phyloP scores from a whole-genome alignment of 306 rosid genomes.

The Fagus sylvatica region DNA sequence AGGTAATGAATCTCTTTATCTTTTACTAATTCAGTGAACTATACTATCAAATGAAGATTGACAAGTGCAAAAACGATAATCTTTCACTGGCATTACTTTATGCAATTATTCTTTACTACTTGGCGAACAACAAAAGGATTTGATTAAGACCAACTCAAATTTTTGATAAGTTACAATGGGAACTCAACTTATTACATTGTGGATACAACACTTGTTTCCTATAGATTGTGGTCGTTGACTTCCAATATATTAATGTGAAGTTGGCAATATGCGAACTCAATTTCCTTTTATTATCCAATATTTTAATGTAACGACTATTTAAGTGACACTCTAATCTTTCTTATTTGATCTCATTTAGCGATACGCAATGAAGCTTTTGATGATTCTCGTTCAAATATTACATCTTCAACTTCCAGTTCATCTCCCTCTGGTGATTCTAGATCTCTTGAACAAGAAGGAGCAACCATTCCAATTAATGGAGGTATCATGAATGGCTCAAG shows the following conservation, averaged over 20 bases:
- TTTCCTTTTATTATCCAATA: not conserved
- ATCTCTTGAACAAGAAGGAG: conserved; percentile 63
- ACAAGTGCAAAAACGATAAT: not conserved
- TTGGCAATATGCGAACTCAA: not conserved
- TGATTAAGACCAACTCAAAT: not conserved
- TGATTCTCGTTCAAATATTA: conserved; percentile 60
- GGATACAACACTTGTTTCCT: not conserved
- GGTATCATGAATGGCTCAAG: conserved; percentile 51
- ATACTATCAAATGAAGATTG: not conserved
- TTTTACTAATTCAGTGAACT: not conserved
- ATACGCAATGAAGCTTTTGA: conserved; percentile 66
- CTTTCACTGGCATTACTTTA: not conserved
- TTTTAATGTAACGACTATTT: not conserved
- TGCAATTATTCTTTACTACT: not conserved
- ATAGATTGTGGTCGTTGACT: conserved; percentile 8
- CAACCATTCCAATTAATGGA: conserved; percentile 45
- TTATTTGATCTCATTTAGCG: conserved; percentile 46
- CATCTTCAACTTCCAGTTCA: conserved; percentile 53
- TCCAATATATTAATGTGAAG: conserved; percentile 1
- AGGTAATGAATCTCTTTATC: conserved; percentile 44
- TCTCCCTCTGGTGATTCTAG: conserved; percentile 54
- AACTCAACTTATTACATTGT: not conserved
- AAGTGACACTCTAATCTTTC: conserved; percentile 15
- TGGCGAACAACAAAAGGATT: not conserved
- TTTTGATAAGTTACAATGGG: not conserved